Base-by-base conservation (phyloP, 1,139 yeast genomes). In the Magnusiomyces magnusii region DNA sequence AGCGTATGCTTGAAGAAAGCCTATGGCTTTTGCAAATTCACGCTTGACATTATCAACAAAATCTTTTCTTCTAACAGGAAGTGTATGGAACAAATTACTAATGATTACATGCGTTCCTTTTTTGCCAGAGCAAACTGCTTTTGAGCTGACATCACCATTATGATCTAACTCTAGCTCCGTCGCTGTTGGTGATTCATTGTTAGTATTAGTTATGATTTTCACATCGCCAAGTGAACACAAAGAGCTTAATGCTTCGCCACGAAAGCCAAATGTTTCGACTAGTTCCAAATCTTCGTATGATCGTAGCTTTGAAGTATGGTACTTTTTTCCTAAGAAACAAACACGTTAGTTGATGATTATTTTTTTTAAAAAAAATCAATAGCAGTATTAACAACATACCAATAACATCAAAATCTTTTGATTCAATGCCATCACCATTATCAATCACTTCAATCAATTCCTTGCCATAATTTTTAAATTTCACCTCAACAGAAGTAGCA, bases 221-320 rank as follows among this genome's bases (percentile, higher is more conserved):
- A 78, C 63, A 3, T 83, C 72, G 2, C 80, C 75, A n/a, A 71
- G 57, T 1, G 71, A 71, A 58, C 74, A 71, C 7, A 72, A 61
- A 3, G 74, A 70, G 2, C 69, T 66, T 55, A 72, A 62, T 0
- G 75, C 75, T 56, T 72, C 75, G 19, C 75, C 75, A 15, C 76
- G 66, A 59, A 73, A 79, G 2, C 82, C 82, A 62, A 72, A 71
- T 1, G 78, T 75, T 1, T 50, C 56, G 19, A 73, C 66, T 25
- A 44, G 34, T 53, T 80, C 79, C 66, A 87, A 74, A 60, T 85
- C 87, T 3, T 76, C 88, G 77, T 62, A 87, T 0, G 70, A 67
- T 0, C 69, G 61, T 13, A 93, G 73, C 69, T 93, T 93, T 0
- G 98, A 92, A 0, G 99, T 93, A 66, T 85, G 81, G 67, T 89